Evolutionary conservation across 2,329 filamentous ascomycete species (phyloP).

Genomic region (Colletotrichum salicis): DNA sequence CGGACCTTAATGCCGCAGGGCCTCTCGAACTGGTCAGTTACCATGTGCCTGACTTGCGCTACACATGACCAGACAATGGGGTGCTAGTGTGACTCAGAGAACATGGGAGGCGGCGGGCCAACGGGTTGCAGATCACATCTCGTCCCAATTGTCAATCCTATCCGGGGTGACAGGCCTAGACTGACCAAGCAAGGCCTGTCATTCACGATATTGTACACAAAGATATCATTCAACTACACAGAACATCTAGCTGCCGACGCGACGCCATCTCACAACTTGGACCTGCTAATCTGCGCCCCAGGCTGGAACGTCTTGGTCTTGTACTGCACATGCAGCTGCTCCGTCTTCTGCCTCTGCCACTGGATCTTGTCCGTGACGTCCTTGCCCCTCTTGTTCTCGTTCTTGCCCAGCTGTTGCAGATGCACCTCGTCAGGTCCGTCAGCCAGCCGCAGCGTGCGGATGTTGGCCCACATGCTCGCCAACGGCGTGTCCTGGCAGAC

Average conservation of each 20-base stretch:
- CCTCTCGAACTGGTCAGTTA: not conserved
- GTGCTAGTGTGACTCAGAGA: conserved; percentile 24
- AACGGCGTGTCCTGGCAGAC: conserved; percentile 95
- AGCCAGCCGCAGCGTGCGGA: conserved; percentile 84
- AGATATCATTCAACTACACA: conserved; percentile 4
- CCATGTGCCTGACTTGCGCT: not conserved
- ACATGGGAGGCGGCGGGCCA: conserved; percentile 28
- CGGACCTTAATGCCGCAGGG: conserved; percentile 25
- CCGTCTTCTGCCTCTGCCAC: conserved; percentile 72
- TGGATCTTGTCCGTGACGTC: conserved; percentile 71
- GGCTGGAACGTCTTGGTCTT: conserved; percentile 58
- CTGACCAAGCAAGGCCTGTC: not conserved
- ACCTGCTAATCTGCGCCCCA: conserved; percentile 60
- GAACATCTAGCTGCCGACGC: conserved; percentile 4
- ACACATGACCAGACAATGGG: conserved; percentile 14
- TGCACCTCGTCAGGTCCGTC: conserved; percentile 98
- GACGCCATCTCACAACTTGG: conserved; percentile 53
- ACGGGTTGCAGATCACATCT: conserved; percentile 4
- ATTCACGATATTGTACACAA: conserved; percentile 6
- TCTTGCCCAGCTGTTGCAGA: conserved; percentile 80
- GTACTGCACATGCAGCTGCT: conserved; percentile 73
- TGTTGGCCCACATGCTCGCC: conserved; percentile 82
- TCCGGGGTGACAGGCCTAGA: not conserved
- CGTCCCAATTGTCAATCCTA: not conserved
- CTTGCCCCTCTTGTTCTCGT: conserved; percentile 78